Evolutionary conservation across 140 eudicot genomes (phyloP).

Genomic region (Stevia rebaudiana): DNA sequence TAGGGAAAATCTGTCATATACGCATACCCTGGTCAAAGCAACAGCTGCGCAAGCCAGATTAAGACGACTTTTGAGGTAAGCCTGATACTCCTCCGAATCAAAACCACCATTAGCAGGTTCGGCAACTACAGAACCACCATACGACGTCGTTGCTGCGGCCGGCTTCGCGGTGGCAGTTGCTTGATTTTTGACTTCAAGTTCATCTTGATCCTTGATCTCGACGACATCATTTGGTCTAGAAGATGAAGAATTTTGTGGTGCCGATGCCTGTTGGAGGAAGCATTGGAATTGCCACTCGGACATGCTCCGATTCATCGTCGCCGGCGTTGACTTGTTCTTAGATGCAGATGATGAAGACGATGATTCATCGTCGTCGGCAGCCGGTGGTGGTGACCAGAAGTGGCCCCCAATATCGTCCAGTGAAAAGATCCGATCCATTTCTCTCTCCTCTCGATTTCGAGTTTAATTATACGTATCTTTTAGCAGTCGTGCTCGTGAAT

Average conservation of each 20-base stretch:
- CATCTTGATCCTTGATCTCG: slow-evolving; percentile 45
- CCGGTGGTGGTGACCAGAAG: slow-evolving; percentile 78
- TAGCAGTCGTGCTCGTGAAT: slow-evolving; percentile 1
- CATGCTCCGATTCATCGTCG: slow-evolving; percentile 74
- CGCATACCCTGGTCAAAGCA: slow-evolving; percentile 80
- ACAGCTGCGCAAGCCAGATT: slow-evolving; percentile 96
- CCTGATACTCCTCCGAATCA: slow-evolving; percentile 90
- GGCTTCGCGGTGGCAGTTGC: slow-evolving; percentile 1
- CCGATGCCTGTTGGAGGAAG: slow-evolving; percentile 56
- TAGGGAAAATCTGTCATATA: no score
- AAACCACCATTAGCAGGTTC: slow-evolving; percentile 48
- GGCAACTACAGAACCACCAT: slow-evolving; percentile 2
- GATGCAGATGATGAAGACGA: slow-evolving; percentile 40
- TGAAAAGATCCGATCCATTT: slow-evolving; percentile 99
- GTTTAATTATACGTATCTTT: slow-evolving; percentile 31
- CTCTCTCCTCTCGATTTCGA: slow-evolving; percentile 30
- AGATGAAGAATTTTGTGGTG: slow-evolving; percentile 24
- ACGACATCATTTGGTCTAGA: slow-evolving; percentile 37
- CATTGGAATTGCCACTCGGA: slow-evolving; percentile 93
- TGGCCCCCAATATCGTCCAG: slow-evolving; percentile 92
- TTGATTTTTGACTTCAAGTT: slow-evolving; percentile 24
- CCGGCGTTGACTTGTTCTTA: slow-evolving; percentile 22
- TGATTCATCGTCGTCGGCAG: slow-evolving; percentile 28
- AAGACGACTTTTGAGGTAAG: slow-evolving; percentile 60
- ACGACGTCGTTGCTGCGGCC: slow-evolving; percentile 31